These are phyloP conservation scores for Metschnikowia arizonensis DNA, from an alignment of 805 yeast genomes.

Conservation along the genomic window DNA sequence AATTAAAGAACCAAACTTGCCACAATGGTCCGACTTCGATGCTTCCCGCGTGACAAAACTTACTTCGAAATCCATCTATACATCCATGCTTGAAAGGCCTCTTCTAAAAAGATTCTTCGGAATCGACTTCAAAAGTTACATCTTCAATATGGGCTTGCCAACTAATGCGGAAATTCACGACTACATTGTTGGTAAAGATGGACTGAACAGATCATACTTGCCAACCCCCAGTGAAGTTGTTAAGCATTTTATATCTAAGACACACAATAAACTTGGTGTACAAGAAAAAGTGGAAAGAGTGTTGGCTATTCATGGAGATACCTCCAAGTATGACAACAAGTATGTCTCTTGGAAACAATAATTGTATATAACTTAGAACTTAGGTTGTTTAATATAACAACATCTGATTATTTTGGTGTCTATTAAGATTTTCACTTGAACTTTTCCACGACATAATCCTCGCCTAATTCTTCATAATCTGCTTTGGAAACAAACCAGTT, in stretches of 20 bases:
- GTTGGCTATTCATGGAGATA: conserved; percentile 53
- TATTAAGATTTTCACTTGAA: conserved; percentile 29
- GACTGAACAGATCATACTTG: conserved; percentile 59
- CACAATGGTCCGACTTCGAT: conserved; percentile 38
- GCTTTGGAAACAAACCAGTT: conserved; percentile 56
- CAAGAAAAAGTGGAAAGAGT: conserved; percentile 54
- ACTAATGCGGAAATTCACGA: conserved; percentile 57
- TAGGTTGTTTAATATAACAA: not conserved
- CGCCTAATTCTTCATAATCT: conserved; percentile 65
- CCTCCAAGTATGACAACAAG: conserved; percentile 37
- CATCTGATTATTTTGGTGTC: not conserved
- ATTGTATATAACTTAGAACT: conserved; percentile 2
- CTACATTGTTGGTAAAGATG: conserved; percentile 68
- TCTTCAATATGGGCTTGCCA: conserved; percentile 78
- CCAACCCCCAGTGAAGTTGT: conserved; percentile 66
- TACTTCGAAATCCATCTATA: conserved; percentile 17
- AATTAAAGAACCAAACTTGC: conserved; percentile 49
- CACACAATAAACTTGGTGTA: conserved; percentile 56
- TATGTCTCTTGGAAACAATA: conserved; percentile 40
- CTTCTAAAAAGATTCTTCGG: conserved; percentile 38
- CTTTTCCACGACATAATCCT: conserved; percentile 40
- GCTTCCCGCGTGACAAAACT: conserved; percentile 22
- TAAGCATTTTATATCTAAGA: conserved; percentile 52
- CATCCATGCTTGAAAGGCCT: conserved; percentile 23
- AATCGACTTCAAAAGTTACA: conserved; percentile 43